Evolutionary conservation across 148 eudicot genomes (phyloP).

Genomic region (Chenopodium quinoa): DNA sequence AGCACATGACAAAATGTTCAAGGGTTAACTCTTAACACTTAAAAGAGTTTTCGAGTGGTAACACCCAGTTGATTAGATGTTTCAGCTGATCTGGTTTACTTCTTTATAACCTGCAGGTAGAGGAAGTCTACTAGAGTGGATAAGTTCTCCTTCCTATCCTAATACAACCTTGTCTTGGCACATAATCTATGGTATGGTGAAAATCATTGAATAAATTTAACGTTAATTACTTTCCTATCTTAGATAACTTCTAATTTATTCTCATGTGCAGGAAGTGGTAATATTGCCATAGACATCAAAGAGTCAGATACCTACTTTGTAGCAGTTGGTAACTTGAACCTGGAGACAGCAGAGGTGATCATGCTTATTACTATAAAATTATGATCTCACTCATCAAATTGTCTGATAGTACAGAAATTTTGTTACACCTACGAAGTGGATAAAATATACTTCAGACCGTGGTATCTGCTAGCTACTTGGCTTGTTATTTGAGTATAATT

Average conservation of each 20-base stretch:
- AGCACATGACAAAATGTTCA: not conserved
- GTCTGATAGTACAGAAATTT: not conserved
- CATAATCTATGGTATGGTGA: constrained; percentile 41
- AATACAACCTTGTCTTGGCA: constrained; percentile 55
- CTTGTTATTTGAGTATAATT: not conserved
- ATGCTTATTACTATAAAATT: not conserved
- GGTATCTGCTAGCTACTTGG: not conserved
- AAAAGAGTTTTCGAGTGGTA: not conserved
- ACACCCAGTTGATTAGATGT: not conserved
- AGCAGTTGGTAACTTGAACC: constrained; percentile 55
- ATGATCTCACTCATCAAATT: not conserved
- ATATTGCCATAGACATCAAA: constrained; percentile 37
- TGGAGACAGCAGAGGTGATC: constrained; percentile 41
- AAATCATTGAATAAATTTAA: not conserved
- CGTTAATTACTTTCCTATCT: not conserved
- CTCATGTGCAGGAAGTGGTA: constrained; percentile 40
- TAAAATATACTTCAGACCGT: not conserved
- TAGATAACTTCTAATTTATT: too few relatives aligned
- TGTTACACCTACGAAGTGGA: not conserved
- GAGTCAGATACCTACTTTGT: constrained; percentile 44
- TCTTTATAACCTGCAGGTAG: constrained; percentile 35
- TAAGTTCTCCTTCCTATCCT: constrained; percentile 41
- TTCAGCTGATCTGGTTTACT: not conserved
- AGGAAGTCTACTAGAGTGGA: constrained; percentile 45
- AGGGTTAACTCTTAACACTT: not conserved